Evolutionary conservation across 768 basidiomycete species (phyloP).

Genomic region (Strobilomyces dryophilus): DNA sequence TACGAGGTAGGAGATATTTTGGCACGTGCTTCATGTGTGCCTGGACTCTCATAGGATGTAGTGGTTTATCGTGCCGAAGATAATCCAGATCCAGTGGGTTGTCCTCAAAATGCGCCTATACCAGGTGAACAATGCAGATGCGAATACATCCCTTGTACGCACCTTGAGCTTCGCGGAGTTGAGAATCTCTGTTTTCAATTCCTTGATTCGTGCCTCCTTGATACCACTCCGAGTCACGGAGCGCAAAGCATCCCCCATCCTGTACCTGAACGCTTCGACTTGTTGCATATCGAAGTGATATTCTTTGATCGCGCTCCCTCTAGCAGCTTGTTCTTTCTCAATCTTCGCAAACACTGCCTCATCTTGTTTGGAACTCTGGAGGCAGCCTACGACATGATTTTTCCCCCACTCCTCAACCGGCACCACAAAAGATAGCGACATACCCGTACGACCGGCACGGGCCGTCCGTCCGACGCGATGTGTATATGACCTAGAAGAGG

Average conservation of each 20-base stretch:
- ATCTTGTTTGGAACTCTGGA: slow-evolving; percentile 70
- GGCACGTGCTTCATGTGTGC: slow-evolving; percentile 96
- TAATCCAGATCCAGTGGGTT: slow-evolving; percentile 92
- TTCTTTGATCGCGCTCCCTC: slow-evolving; percentile 63
- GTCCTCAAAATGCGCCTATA: slow-evolving; percentile 94
- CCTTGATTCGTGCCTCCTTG: slow-evolving; percentile 89
- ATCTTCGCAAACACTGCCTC: slow-evolving; percentile 65
- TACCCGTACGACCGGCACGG: slow-evolving; percentile 89
- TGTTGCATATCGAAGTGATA: slow-evolving; percentile 94
- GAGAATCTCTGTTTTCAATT: slow-evolving; percentile 87
- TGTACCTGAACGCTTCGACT: slow-evolving; percentile 95
- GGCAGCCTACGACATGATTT: slow-evolving; percentile 65
- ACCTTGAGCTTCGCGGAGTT: slow-evolving; percentile 98
- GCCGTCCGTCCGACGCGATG: slow-evolving; percentile 97
- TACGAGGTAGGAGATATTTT: slow-evolving; percentile 83
- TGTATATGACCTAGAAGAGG: slow-evolving; percentile 81
- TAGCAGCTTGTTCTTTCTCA: slow-evolving; percentile 64
- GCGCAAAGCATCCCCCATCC: slow-evolving; percentile 94
- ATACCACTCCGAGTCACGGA: slow-evolving; percentile 84
- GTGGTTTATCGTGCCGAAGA: slow-evolving; percentile 89
- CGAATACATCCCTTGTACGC: slow-evolving; percentile 12
- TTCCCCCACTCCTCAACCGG: slow-evolving; percentile 64
- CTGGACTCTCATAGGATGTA: slow-evolving; percentile 87
- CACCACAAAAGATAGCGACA: slow-evolving; percentile 88
- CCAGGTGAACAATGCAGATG: background rate